Conservation (phyloP, 2,329 filamentous ascomycete genomes). For the Amylocarpus encephaloides region DNA sequence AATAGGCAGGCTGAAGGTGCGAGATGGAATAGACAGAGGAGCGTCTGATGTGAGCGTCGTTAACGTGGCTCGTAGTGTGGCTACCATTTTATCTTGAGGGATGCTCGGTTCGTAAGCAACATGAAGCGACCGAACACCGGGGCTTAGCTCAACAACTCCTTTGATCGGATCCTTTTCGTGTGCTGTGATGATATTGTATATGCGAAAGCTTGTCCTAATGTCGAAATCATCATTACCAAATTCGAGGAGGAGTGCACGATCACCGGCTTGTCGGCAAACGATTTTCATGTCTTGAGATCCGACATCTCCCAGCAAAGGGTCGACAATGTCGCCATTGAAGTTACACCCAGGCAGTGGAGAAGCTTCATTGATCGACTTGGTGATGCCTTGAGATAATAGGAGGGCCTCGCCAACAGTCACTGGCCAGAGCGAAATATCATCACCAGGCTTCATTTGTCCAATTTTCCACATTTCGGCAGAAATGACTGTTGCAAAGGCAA, state of each 20-base stretch:
- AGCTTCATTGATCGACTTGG: slow-evolving; percentile 40
- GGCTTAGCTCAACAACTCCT: not conserved
- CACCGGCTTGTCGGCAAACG: slow-evolving; percentile 15
- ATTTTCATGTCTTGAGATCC: slow-evolving; percentile 10
- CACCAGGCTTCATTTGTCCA: slow-evolving; percentile 54
- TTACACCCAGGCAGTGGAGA: not conserved
- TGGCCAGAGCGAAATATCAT: slow-evolving; percentile 44
- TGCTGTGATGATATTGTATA: not conserved
- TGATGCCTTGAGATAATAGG: slow-evolving; percentile 34
- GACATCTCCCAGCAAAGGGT: not conserved
- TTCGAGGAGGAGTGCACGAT: slow-evolving; percentile 33
- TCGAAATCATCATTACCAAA: slow-evolving; percentile 42
- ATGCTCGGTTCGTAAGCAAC: slow-evolving; percentile 36
- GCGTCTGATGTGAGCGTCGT: not conserved
- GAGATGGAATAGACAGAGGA: slow-evolving; percentile 35
- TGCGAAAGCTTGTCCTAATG: slow-evolving; percentile 27
- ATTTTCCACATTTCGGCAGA: slow-evolving; percentile 55
- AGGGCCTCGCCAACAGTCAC: slow-evolving; percentile 48
- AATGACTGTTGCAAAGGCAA: slow-evolving; percentile 49
- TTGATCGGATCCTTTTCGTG: not conserved
- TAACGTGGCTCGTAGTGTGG: not conserved
- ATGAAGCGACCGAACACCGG: not conserved
- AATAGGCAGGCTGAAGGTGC: slow-evolving; percentile 40
- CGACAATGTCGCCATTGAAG: slow-evolving; percentile 5
- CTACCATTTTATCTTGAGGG: slow-evolving; percentile 33